Evolutionary conservation across 306 rosid species (phyloP), one percentile per base, ranked within the genome.

Genomic region (Quercus suber): DNA sequence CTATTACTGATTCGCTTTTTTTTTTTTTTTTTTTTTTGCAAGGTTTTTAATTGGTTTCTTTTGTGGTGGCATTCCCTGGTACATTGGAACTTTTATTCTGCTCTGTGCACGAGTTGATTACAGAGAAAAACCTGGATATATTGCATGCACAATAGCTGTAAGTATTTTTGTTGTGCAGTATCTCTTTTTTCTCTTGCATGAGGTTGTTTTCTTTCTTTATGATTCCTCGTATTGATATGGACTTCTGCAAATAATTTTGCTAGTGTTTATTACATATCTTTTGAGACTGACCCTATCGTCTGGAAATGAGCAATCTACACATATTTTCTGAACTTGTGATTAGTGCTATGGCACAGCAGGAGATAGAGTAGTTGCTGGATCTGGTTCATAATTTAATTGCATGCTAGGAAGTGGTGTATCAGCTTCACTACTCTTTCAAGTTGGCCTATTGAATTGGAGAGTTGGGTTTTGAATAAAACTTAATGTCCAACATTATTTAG

Each of bases 21-120:
- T 2, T 28, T 23, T 21, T 49, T 75, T 76, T 23, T n/a, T 21
- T 53, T 31, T 12, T 56, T 61, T 73, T 85, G 31, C 82, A 80
- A 93, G 98, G 94, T 94, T 94, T 78, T 67, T 94, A 79, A 25
- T 55, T 64, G 98, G 98, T 19, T 94, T 90, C 82, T 82, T 92
- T 82, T 78, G 92, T 82, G 97, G 96, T 23, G 93, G 97, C 49
- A 10, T 87, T 79, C 98, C 97, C 23, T 94, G 97, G 97, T 92
- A 92, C 55, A 20, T 88, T 69, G 96, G 97, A 89, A 9, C 91
- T 70, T 78, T 94, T 68, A 58, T 94, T 43, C 73, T 92, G 9
- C 88, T 90, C 55, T 94, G 85, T 74, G 84, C 83, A 17, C 90
- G 43, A 2, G 90, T 92, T 85, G 98, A 93, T 83, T 74, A 83